These are phyloP conservation scores for Malus fusca DNA, from an alignment of 306 rosid genomes.

Conservation along the genomic window DNA sequence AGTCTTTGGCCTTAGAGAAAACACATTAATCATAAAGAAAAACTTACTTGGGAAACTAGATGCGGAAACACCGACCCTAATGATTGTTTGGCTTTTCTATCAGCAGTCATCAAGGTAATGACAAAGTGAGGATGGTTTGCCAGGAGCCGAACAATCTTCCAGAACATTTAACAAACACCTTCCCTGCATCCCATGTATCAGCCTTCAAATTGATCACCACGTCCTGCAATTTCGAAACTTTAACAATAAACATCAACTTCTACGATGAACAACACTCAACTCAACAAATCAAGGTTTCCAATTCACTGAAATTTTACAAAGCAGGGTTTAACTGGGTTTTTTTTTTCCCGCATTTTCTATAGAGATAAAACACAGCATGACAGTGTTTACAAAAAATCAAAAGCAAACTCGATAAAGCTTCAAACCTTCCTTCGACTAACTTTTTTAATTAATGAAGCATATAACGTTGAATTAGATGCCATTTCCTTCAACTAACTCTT, in stretches of 20 bases:
- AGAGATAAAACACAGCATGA: neutral
- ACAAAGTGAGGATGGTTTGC: slow-evolving; percentile 84
- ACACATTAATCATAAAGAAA: slow-evolving; percentile 5
- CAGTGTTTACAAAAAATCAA: no score
- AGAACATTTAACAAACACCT: slow-evolving; percentile 50
- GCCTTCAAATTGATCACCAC: slow-evolving; percentile 7
- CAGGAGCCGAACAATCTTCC: slow-evolving; percentile 74
- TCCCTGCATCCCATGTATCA: slow-evolving; percentile 35
- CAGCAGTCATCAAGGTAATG: slow-evolving; percentile 73
- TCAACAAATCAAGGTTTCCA: neutral
- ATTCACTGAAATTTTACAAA: neutral
- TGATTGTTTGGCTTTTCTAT: slow-evolving; percentile 83
- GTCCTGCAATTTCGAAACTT: slow-evolving; percentile 17
- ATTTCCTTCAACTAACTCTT: no score
- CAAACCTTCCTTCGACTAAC: no score
- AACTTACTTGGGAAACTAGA: slow-evolving; percentile 54
- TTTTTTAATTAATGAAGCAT: no score
- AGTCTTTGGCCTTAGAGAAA: neutral
- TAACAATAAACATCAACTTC: neutral
- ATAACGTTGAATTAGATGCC: no score
- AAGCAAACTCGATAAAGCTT: no score
- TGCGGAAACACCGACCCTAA: slow-evolving; percentile 83
- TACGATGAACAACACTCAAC: neutral
- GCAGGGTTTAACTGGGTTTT: neutral
- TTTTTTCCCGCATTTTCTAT: neutral